Conservation (phyloP, 441 rosid genomes). For the Hypseocharis bilobata region DNA sequence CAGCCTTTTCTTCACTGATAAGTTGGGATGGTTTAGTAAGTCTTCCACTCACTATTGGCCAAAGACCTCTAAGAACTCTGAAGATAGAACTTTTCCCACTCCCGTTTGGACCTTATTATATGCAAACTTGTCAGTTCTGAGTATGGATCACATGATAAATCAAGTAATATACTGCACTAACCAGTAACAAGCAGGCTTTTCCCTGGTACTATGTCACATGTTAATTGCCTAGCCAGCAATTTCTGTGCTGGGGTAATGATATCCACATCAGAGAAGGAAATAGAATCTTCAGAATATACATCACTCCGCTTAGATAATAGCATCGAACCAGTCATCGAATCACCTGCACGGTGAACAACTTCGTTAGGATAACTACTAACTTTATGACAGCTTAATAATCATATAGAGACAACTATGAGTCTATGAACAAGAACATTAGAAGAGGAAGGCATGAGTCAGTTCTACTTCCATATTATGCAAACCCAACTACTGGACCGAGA, state of each 20-base stretch:
- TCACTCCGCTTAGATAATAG: conserved; percentile 30
- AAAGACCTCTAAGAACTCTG: conserved; percentile 89
- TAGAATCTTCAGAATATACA: conserved; percentile 37
- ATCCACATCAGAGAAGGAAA: conserved; percentile 78
- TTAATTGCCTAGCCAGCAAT: conserved; percentile 74
- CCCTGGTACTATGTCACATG: conserved; percentile 62
- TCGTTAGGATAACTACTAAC: conserved; percentile 15
- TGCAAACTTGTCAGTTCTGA: conserved; percentile 26
- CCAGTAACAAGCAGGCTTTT: conserved; percentile 96
- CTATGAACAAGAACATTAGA: background rate
- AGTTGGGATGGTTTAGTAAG: conserved; percentile 63
- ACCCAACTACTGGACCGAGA: background rate
- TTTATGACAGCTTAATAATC: too few relatives aligned
- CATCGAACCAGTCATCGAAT: conserved; percentile 25
- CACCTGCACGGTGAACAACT: conserved; percentile 31
- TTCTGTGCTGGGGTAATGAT: conserved; percentile 87
- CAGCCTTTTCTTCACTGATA: conserved; percentile 40
- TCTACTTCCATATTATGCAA: background rate
- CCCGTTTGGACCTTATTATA: conserved; percentile 83
- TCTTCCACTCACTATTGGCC: conserved; percentile 84
- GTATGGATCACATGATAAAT: conserved; percentile 16
- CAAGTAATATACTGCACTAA: conserved; percentile 31
- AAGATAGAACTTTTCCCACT: conserved; percentile 94
- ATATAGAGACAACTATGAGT: background rate
- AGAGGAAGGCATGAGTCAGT: background rate